phyloP scores from a whole-genome alignment of 805 yeast genomes.

The Candida pseudofarinosa region DNA sequence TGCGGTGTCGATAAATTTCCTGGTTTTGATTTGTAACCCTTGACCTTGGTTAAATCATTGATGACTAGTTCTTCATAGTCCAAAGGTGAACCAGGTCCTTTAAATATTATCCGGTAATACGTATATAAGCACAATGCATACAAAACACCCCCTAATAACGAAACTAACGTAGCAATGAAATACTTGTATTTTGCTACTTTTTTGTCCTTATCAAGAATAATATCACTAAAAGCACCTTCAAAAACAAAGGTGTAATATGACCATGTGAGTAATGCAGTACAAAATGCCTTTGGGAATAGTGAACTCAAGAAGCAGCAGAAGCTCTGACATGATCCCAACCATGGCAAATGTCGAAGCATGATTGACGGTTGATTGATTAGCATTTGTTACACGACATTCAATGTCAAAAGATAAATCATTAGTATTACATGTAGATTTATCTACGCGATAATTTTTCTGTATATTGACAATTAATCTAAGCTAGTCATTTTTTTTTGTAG shows the following conservation, averaged over 20 bases:
- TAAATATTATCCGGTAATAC: slow-evolving; percentile 48
- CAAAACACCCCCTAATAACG: slow-evolving; percentile 22
- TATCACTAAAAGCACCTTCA: neutral
- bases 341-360: slow-evolving; percentile 14
- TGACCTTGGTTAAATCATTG: slow-evolving; percentile 11
- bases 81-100: slow-evolving; percentile 64
- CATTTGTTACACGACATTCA: slow-evolving; percentile 8
- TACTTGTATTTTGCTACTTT: slow-evolving; percentile 2
- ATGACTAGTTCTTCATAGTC: slow-evolving; percentile 48
- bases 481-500: slow-evolving; percentile 5
- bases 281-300: slow-evolving; percentile 48
- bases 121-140: slow-evolving; percentile 41
- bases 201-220: neutral
- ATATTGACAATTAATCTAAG: neutral
- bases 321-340: slow-evolving; percentile 10
- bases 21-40: slow-evolving; percentile 7
- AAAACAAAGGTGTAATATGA: slow-evolving; percentile 35
- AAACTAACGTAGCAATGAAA: slow-evolving; percentile 12
- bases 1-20: slow-evolving; percentile 10
- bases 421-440: neutral
- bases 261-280: slow-evolving; percentile 44
- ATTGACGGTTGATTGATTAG: slow-evolving; percentile 20
- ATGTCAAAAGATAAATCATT: neutral
- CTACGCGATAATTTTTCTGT: neutral
- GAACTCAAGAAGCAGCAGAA: slow-evolving; percentile 34